Evolutionary conservation across 768 basidiomycete genomes (phyloP), one percentile per base, ranked within the genome.

Genomic region (Nidularia pulvinata): DNA sequence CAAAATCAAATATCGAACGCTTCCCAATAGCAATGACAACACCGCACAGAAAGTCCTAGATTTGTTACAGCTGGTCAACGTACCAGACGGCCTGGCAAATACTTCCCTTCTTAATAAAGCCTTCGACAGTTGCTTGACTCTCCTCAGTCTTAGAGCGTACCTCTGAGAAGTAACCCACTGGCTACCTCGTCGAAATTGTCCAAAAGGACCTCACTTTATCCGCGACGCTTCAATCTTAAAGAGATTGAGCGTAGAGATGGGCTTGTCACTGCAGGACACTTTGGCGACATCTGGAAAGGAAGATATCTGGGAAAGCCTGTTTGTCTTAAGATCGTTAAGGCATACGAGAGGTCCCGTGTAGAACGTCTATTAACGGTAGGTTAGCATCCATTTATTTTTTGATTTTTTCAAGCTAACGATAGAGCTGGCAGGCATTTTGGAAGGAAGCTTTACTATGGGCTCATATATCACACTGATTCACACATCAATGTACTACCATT

Each of bases 401-500:
- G 11, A 4, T 39, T 33, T 42, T n/a, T n/a, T n/a, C n/a, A 34
- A 6, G 43, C 53, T 35, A 50, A 7, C 10, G 13, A 22, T 7
- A 7, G 49, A 25, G n/a, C n/a, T 39, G 9, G n/a, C n/a, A 70
- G 69, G 61, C 54, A 7, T 65, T 65, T 46, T 64, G 61, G n/a
- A 57, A 60, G 51, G 70, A 72, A 53, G 65, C 66, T 6, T 50
- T 68, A 11, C 42, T 63, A 9, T 73, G 69, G 71, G 63, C 66
- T 16, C 66, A 70, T 30, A 50, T 68, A 37, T 57, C 55, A 6
- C 63, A 67, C 42, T n/a, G n/a, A n/a, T n/a, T n/a, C n/a, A n/a
- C n/a, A n/a, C n/a, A 50, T 59, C 1, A 66, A 68, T 53, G 61
- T 77, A n/a, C 66, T 75, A 7, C 75, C 73, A 2, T 75, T 77